Percentiles rank a stretch among this genome's conserved stretches.
These are phyloP conservation scores for Nicotiana attenuata DNA, from an alignment of 257 asterid species.

Conservation along the genomic window DNA sequence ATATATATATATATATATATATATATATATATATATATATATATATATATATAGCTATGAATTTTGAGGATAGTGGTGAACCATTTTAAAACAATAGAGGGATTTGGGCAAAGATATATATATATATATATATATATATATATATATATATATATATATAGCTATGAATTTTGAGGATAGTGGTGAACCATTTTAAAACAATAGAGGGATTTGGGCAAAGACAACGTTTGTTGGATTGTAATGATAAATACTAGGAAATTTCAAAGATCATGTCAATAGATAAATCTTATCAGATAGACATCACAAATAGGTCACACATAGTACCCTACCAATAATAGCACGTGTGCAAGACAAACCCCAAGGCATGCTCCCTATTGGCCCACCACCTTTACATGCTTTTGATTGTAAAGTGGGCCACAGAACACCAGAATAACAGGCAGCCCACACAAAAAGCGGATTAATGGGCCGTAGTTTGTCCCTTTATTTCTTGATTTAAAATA, in stretches of 20 bases:
- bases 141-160: no score
- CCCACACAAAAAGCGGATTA: slow-evolving; percentile 1
- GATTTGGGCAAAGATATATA: neutral
- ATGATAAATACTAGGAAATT: neutral
- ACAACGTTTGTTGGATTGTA: slow-evolving; percentile 2
- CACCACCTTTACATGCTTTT: neutral
- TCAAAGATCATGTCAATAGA: neutral
- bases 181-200: neutral
- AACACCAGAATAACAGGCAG: neutral
- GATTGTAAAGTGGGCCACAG: neutral
- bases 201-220: neutral
- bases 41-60: no score
- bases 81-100: neutral
- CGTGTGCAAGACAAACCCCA: slow-evolving; percentile 15
- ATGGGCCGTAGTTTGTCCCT: neutral
- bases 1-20: no score
- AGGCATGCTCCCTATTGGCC: slow-evolving; percentile 17
- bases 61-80: neutral
- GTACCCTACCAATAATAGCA: neutral
- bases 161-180: neutral
- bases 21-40: no score
- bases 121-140: no score
- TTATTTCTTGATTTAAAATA: neutral
- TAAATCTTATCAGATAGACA: slow-evolving; percentile 9
- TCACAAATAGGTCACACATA: slow-evolving; percentile 14